phyloP scores from a whole-genome alignment of 371 early-diverging fungal genomes.

The Apophysomyces trapeziformis region DNA sequence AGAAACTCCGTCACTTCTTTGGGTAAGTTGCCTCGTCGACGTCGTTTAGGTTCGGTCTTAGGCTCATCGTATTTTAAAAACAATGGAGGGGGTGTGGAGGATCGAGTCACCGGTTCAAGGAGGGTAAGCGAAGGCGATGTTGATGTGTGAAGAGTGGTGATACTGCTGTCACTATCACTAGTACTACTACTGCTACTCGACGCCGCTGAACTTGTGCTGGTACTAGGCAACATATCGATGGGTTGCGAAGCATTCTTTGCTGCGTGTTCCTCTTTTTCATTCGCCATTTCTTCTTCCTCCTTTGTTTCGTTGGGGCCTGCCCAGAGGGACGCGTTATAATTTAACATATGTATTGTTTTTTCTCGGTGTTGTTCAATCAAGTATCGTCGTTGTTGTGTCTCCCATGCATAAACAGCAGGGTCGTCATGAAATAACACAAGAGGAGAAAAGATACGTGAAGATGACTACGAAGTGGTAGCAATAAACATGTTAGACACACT shows the following conservation, averaged over 20 bases:
- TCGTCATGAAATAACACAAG: conserved; percentile 8
- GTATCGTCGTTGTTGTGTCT: conserved; percentile 2
- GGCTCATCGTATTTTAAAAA: conserved; percentile 7
- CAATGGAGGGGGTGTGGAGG: conserved; percentile 4
- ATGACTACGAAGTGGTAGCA: not conserved
- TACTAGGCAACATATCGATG: conserved; percentile 4
- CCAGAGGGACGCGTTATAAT: conserved; percentile 4
- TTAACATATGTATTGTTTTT: not conserved
- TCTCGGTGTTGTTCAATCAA: conserved; percentile 4
- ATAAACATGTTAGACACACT: not conserved
- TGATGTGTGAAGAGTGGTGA: not conserved
- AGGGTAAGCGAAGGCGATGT: not conserved
- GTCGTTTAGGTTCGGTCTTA: conserved; percentile 22
- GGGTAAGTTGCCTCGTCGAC: conserved; percentile 67
- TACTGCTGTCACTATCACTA: conserved; percentile 7
- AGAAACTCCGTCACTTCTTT: conserved; percentile 68
- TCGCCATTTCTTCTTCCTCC: not conserved
- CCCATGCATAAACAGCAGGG: conserved; percentile 2
- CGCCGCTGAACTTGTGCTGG: conserved; percentile 2
- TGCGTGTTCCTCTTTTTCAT: not conserved
- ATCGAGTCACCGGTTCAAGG: conserved; percentile 1
- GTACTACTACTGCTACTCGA: not conserved
- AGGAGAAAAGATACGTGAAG: conserved; percentile 3
- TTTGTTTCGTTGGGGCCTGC: not conserved
- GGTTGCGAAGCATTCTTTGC: not conserved